Base-by-base conservation (phyloP, 495 filamentous ascomycete species). In the Penicillium robsamsonii region DNA sequence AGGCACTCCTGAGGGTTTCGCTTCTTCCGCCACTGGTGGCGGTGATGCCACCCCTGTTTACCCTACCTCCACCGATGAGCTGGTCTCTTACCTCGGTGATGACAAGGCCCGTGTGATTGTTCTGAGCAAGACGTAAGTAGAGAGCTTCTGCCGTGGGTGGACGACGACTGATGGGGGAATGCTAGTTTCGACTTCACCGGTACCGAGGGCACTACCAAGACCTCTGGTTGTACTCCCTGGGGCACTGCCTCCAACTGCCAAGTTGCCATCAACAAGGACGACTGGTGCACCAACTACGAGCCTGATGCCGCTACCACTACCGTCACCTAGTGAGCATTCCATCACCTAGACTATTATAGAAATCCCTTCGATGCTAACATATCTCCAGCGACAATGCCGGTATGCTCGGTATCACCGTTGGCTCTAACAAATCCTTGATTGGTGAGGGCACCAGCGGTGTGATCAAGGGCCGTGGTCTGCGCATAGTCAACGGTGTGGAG, bases 221-320 rank as follows among this genome's bases (percentile, higher is more conserved):
- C 47, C 46, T 74, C 66, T 48, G 79, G 77, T 29, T 81, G 77
- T 56, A 68, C 74, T 50, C 73, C 74, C 18, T 78, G 76, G 73
- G 71, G 71, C 25, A 75, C 75, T 52, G 68, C 45, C 45, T 64
- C 62, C 49, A 73, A 43, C 27, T 80, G 72, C 59, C 81, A 79
- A 66, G 56, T 77, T 46, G 81, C 81, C 44, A 83, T 84, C 59
- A 79, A 81, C 69, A 59, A 75, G 65, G 67, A 79, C 53, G 60
- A 70, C 62, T 79, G 78, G 78, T 80, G 75, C 58, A 63, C 52
- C 29, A 76, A 74, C 65, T 75, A 75, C 51, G 47, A 76, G 64
- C 49, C 73, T 0, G 50, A 59, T 57, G 71, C 73, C 4, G 66
- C 71, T 1, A 53, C 58, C 10, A 68, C 68, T 38, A 55, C 55